Evolutionary conservation across 2,329 filamentous ascomycete species (phyloP).

Genomic region (Fonsecaea multimorphosa): DNA sequence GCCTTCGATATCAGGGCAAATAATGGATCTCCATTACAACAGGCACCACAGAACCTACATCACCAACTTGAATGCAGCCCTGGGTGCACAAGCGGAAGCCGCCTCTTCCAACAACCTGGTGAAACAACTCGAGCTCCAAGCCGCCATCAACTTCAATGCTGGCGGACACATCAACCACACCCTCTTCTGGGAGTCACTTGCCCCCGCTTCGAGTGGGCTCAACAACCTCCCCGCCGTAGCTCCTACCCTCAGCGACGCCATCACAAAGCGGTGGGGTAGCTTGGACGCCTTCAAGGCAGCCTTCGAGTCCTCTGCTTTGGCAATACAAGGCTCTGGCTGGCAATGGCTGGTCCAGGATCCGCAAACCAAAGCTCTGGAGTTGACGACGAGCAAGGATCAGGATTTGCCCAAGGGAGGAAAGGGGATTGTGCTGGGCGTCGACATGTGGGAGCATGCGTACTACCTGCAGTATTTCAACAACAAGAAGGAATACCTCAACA

Average conservation of each 20-base stretch:
- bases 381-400: slow-evolving; percentile 85
- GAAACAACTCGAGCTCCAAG: slow-evolving; percentile 64
- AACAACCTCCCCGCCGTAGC: slow-evolving; percentile 62
- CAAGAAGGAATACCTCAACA: slow-evolving; percentile 35
- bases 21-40: slow-evolving; percentile 95
- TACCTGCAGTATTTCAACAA: slow-evolving; percentile 67
- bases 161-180: slow-evolving; percentile 69
- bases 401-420: slow-evolving; percentile 54
- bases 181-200: slow-evolving; percentile 78
- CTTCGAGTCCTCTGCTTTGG: slow-evolving; percentile 70
- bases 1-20: slow-evolving; percentile 74
- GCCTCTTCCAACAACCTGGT: slow-evolving; percentile 60
- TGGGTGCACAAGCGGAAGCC: slow-evolving; percentile 71
- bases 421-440: slow-evolving; percentile 73
- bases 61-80: slow-evolving; percentile 81
- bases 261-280: slow-evolving; percentile 71
- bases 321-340: slow-evolving; percentile 85
- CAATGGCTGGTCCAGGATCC: slow-evolving; percentile 77
- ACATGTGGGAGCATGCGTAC: slow-evolving; percentile 96
- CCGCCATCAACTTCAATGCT: slow-evolving; percentile 69
- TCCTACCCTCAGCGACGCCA: slow-evolving; percentile 65
- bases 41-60: slow-evolving; percentile 96
- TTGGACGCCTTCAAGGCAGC: slow-evolving; percentile 69
- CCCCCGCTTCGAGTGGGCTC: slow-evolving; percentile 64
- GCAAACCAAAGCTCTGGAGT: slow-evolving; percentile 61